Conservation (phyloP, 2,329 filamentous ascomycete species). For the Alternaria novae-zelandiae region DNA sequence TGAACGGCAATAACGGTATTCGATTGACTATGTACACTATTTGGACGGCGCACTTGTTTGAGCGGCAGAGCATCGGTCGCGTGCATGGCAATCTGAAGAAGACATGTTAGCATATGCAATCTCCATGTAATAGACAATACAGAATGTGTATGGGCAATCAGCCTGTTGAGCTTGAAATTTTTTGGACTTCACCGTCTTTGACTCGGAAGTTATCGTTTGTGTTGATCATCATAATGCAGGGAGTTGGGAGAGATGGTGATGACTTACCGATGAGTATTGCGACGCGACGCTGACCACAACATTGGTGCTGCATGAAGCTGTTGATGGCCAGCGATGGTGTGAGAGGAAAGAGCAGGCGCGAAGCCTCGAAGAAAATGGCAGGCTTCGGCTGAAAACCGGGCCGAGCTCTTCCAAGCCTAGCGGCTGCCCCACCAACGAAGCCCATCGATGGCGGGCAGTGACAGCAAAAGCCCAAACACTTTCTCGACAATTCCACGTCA, state of each 20-base stretch:
- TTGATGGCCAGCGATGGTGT: constrained; percentile 5
- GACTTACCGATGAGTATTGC: constrained; percentile 24
- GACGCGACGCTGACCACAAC: background rate
- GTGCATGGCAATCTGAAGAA: constrained; percentile 1
- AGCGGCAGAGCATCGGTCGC: background rate
- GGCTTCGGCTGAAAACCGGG: constrained; percentile 25
- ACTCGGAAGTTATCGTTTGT: constrained; percentile 46
- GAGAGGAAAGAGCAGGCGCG: constrained; percentile 19
- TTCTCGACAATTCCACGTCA: constrained; percentile 15
- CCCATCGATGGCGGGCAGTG: constrained; percentile 26
- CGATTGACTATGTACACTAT: constrained; percentile 18
- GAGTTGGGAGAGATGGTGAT: background rate
- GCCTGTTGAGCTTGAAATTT: constrained; percentile 63
- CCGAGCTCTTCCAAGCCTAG: constrained; percentile 18
- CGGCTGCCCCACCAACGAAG: constrained; percentile 38
- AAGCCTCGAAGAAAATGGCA: constrained; percentile 20
- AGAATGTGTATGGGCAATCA: constrained; percentile 45
- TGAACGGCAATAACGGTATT: constrained; percentile 1
- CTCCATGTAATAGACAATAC: constrained; percentile 1
- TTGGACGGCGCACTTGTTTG: constrained; percentile 6
- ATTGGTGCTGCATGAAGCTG: constrained; percentile 1
- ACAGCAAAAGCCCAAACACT: constrained; percentile 30
- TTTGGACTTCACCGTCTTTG: constrained; percentile 46
- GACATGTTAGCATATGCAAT: constrained; percentile 18
- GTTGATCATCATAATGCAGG: constrained; percentile 41